Evolutionary conservation across 352 stramenopile genomes (phyloP), one percentile per base, ranked within the genome.

Genomic region (Globisporangium yorkense): DNA sequence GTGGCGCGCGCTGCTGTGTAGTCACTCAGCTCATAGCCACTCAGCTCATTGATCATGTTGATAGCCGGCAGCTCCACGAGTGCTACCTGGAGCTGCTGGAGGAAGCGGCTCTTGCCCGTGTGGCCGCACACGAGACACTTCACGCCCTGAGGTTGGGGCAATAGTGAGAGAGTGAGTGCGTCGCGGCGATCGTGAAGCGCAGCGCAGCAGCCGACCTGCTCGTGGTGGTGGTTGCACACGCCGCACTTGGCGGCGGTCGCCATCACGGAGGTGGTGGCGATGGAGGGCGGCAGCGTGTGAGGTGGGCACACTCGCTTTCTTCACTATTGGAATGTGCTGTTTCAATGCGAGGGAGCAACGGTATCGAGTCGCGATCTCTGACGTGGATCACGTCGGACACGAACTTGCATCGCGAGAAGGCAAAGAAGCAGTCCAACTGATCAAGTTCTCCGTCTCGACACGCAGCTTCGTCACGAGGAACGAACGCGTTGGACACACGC

Each of bases 221-320:
- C 73, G 59, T 83, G 73, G 51, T 66, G 55, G 59, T 83, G 73
- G 62, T 69, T 83, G 63, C 73, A 83, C n/a, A 83, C 68, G 20
- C 31, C n/a, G 67, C 73, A 83, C 54, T 70, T 66, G 18, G 63
- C 57, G 18, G 65, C 48, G 10, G 29, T 37, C 31, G 44, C 45
- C 54, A 57, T 24, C 13, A 12, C 24, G 46, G 5, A 21, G 13
- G 20, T 9, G 10, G 8, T 13, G 6, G 8, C 33, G 33, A 12
- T 8, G 8, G 33, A 39, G 33, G 33, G 33, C 1, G 24, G 24
- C 24, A 27, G 24, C 24, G 24, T 27, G 24, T 27, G 24, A 27
- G 24, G 24, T 27, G 24, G 24, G 24, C 24, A 27, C 37, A 43
- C 37, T 43, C 37, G 37, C 1, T 43, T 43, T 43, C 10, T 43